These are phyloP conservation scores for Candida pseudoviswanathii DNA, from an alignment of 1,139 yeast genomes.

Conservation along the genomic window DNA sequence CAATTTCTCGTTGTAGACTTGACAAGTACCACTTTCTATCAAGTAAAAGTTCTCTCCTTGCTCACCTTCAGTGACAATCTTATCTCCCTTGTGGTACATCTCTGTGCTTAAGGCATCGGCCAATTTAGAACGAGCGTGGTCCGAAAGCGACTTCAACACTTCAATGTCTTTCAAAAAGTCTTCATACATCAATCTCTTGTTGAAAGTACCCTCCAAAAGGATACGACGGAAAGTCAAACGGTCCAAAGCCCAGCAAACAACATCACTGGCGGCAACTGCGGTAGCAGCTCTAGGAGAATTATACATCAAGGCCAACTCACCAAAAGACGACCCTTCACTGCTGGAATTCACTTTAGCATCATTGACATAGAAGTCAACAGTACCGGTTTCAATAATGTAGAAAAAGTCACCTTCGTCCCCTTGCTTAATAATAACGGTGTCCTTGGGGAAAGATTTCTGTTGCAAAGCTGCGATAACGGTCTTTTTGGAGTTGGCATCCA, in stretches of 20 bases:
- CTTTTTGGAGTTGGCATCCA: conserved; percentile 71
- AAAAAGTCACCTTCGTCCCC: conserved; percentile 98
- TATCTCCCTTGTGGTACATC: conserved; percentile 68
- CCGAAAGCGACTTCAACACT: conserved; percentile 68
- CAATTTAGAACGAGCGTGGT: conserved; percentile 84
- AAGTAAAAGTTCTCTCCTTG: conserved; percentile 89
- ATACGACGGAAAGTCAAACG: conserved; percentile 92
- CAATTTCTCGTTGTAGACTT: conserved; percentile 58
- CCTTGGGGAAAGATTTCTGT: conserved; percentile 63
- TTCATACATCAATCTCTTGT: conserved; percentile 89
- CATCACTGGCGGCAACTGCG: conserved; percentile 70
- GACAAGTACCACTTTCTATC: conserved; percentile 85
- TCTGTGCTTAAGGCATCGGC: conserved; percentile 93
- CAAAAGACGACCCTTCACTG: conserved; percentile 88
- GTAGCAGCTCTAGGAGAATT: conserved; percentile 98
- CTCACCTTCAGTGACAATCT: conserved; percentile 85
- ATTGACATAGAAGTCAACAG: conserved; percentile 78
- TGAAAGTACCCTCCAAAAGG: conserved; percentile 84
- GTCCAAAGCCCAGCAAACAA: conserved; percentile 85
- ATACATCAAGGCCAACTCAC: conserved; percentile 96
- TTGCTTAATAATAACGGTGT: conserved; percentile 75
- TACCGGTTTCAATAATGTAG: conserved; percentile 84
- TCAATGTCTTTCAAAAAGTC: conserved; percentile 87
- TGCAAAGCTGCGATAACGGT: conserved; percentile 82
- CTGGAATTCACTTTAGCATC: conserved; percentile 73